Evolutionary conservation across 345 rosid genomes (phyloP).

Genomic region (Lepidium didymum): DNA sequence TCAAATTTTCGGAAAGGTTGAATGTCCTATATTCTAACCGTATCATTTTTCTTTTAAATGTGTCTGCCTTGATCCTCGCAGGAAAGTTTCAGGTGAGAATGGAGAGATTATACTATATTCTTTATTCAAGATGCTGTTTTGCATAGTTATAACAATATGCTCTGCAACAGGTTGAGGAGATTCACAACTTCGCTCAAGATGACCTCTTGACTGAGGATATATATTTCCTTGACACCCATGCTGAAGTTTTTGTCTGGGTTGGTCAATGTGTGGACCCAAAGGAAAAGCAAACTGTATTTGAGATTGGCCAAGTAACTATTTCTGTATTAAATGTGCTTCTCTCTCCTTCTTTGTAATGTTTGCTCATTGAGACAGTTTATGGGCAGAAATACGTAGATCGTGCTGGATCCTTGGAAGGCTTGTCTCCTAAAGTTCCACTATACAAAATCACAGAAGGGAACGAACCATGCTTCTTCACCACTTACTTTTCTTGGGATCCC

Average conservation of each 20-base stretch:
- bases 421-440: constrained; percentile 74
- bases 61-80: constrained; percentile 27
- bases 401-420: constrained; percentile 79
- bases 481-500: constrained; percentile 86
- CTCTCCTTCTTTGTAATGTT: background rate
- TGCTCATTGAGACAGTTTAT: constrained; percentile 19
- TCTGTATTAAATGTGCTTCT: background rate
- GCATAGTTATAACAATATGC: constrained; percentile 6
- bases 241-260: constrained; percentile 96
- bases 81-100: constrained; percentile 90
- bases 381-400: constrained; percentile 69
- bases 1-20: constrained; percentile 6
- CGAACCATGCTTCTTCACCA: constrained; percentile 90
- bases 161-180: constrained; percentile 70
- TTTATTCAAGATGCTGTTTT: background rate
- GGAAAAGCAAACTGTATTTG: constrained; percentile 89
- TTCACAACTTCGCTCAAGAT: constrained; percentile 84
- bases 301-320: constrained; percentile 71
- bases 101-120: constrained; percentile 2
- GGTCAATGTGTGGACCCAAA: constrained; percentile 75
- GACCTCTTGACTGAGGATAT: constrained; percentile 91
- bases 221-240: constrained; percentile 83
- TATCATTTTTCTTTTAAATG: constrained; percentile 10
- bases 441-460: constrained; percentile 95
- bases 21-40: constrained; percentile 1